These are phyloP conservation scores for Pseudopyricularia cyperi DNA, from an alignment of 2,329 filamentous ascomycete species.

Conservation along the genomic window DNA sequence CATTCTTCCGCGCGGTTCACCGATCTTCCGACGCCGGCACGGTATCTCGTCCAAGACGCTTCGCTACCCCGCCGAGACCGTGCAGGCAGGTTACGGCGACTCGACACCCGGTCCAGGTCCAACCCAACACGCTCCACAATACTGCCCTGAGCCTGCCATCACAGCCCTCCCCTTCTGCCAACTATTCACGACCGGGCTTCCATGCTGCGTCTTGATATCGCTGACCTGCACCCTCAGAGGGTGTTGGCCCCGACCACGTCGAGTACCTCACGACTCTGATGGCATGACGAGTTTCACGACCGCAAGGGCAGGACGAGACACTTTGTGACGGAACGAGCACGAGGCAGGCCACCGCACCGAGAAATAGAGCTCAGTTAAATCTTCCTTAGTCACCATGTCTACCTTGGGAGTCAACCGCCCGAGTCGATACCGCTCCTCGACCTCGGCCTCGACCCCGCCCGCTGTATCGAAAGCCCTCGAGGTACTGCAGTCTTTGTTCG, in stretches of 20 bases:
- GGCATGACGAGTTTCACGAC: background rate
- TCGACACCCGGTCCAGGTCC: background rate
- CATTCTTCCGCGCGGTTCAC: background rate
- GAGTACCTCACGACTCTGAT: background rate
- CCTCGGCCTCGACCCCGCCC: slow-evolving; percentile 42
- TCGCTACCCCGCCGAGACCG: background rate
- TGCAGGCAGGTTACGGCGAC: background rate
- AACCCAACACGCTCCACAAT: slow-evolving; percentile 1
- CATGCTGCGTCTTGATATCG: slow-evolving; percentile 12
- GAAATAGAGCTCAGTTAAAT: background rate
- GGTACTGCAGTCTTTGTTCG: slow-evolving; percentile 41
- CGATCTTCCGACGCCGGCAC: background rate
- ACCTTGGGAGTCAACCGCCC: slow-evolving; percentile 19
- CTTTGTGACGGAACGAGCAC: background rate
- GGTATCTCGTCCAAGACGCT: background rate
- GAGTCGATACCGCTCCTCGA: slow-evolving; percentile 51
- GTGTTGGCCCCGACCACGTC: slow-evolving; percentile 13
- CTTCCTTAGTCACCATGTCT: slow-evolving; percentile 15
- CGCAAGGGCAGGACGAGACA: slow-evolving; percentile 1
- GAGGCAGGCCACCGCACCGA: slow-evolving; percentile 1
- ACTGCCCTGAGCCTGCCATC: background rate
- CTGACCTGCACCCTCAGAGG: slow-evolving; percentile 19
- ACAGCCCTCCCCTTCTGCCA: background rate
- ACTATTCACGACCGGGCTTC: slow-evolving; percentile 3
- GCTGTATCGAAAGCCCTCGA: slow-evolving; percentile 47